These are phyloP conservation scores for Yamadazyma laniorum DNA, from an alignment of 805 yeast genomes.

Conservation along the genomic window DNA sequence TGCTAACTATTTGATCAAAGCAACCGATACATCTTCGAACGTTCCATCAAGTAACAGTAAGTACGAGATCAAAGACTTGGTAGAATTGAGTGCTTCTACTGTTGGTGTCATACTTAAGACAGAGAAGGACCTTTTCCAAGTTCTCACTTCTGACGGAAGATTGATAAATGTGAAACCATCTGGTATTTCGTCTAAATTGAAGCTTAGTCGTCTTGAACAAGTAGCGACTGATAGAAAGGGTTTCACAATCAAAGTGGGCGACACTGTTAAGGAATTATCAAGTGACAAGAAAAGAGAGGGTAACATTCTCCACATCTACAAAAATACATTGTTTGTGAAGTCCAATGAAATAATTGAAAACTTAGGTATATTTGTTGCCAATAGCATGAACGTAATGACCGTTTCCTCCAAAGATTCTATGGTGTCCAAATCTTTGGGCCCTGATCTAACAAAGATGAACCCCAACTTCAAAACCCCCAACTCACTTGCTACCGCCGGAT, in stretches of 20 bases:
- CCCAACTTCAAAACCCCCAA: conserved; percentile 70
- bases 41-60: conserved; percentile 66
- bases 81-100: conserved; percentile 77
- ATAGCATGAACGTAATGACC: conserved; percentile 73
- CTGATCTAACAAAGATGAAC: conserved; percentile 82
- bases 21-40: conserved; percentile 72
- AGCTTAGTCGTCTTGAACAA: conserved; percentile 61
- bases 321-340: conserved; percentile 74
- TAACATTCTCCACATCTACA: conserved; percentile 79
- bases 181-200: conserved; percentile 77
- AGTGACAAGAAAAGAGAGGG: conserved; percentile 81
- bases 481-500: conserved; percentile 40
- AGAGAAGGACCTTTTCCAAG: conserved; percentile 80
- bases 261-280: conserved; percentile 76
- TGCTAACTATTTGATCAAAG: conserved; percentile 85
- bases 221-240: conserved; percentile 87
- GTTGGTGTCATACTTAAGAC: conserved; percentile 90
- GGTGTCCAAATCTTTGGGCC: conserved; percentile 50
- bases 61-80: conserved; percentile 85
- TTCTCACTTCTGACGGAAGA: conserved; percentile 81
- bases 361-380: conserved; percentile 85
- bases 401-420: conserved; percentile 80
- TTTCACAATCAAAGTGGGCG: conserved; percentile 82
- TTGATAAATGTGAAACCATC: conserved; percentile 68
- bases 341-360: conserved; percentile 79